Percentiles rank a stretch among this genome's conserved stretches.
Conservation (phyloP, 2,329 filamentous ascomycete genomes). For the Iodosphaeria phyllophila region DNA sequence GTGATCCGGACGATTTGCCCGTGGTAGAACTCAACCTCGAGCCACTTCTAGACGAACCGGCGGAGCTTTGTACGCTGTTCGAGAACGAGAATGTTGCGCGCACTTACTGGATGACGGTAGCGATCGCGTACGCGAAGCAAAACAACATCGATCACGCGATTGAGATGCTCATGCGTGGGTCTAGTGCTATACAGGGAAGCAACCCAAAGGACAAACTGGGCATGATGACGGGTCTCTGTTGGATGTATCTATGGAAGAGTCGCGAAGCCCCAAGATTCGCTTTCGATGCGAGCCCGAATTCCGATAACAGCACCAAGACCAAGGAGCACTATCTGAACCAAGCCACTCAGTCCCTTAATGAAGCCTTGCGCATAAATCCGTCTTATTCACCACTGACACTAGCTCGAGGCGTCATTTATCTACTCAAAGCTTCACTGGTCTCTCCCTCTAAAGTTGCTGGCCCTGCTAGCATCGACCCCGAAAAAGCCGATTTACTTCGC, state of each 20-base stretch:
- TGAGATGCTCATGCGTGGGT: slow-evolving; percentile 54
- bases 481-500: slow-evolving; percentile 62
- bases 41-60: slow-evolving; percentile 81
- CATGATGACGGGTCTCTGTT: slow-evolving; percentile 70
- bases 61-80: slow-evolving; percentile 82
- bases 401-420: slow-evolving; percentile 72
- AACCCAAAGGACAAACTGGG: slow-evolving; percentile 69
- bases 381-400: slow-evolving; percentile 82
- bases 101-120: slow-evolving; percentile 95
- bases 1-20: slow-evolving; percentile 47
- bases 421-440: slow-evolving; percentile 74
- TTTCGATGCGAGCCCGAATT: slow-evolving; percentile 41
- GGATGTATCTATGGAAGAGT: slow-evolving; percentile 82
- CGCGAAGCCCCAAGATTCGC: slow-evolving; percentile 51
- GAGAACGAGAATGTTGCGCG: slow-evolving; percentile 87
- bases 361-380: slow-evolving; percentile 86
- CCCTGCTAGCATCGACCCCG: slow-evolving; percentile 46
- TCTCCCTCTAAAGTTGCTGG: slow-evolving; percentile 49
- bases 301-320: slow-evolving; percentile 67
- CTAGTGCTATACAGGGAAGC: slow-evolving; percentile 50
- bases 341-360: slow-evolving; percentile 83
- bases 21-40: slow-evolving; percentile 92
- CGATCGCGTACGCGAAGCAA: slow-evolving; percentile 91
- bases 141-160: slow-evolving; percentile 75
- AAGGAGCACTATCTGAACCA: slow-evolving; percentile 86